Conservation (phyloP, 306 rosid genomes). For the Luffa aegyptiaca region DNA sequence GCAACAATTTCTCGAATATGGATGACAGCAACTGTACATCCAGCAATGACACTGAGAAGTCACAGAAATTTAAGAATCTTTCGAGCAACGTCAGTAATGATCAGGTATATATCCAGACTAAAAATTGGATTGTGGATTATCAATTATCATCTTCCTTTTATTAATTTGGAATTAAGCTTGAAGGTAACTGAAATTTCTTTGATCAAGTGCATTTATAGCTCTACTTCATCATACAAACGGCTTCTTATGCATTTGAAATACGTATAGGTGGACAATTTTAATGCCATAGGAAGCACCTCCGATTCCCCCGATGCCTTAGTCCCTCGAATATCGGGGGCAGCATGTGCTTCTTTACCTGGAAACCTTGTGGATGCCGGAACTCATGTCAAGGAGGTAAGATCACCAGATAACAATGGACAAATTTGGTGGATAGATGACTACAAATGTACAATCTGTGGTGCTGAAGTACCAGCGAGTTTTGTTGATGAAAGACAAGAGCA, state of each 20-base stretch:
- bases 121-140: background rate
- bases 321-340: slow-evolving; percentile 5
- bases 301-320: slow-evolving; percentile 12
- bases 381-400: slow-evolving; percentile 19
- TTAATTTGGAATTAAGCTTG: background rate
- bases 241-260: slow-evolving; percentile 6
- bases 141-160: background rate
- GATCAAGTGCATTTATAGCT: background rate
- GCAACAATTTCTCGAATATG: slow-evolving; percentile 18
- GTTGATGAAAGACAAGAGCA: slow-evolving; percentile 81
- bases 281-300: slow-evolving; percentile 16
- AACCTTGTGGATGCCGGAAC: slow-evolving; percentile 16
- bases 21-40: slow-evolving; percentile 19
- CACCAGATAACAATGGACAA: slow-evolving; percentile 25
- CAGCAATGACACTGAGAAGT: slow-evolving; percentile 19
- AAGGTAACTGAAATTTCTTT: background rate
- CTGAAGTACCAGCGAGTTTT: slow-evolving; percentile 70
- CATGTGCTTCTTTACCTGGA: slow-evolving; percentile 23
- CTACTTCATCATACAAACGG: background rate
- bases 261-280: slow-evolving; percentile 16
- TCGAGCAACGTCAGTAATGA: slow-evolving; percentile 7
- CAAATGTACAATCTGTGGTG: slow-evolving; percentile 75
- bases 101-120: slow-evolving; percentile 9
- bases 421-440: slow-evolving; percentile 65
- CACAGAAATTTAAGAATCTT: slow-evolving; percentile 18